Evolutionary conservation across 2,329 filamentous ascomycete species (phyloP).

Genomic region (Curvularia sp.): DNA sequence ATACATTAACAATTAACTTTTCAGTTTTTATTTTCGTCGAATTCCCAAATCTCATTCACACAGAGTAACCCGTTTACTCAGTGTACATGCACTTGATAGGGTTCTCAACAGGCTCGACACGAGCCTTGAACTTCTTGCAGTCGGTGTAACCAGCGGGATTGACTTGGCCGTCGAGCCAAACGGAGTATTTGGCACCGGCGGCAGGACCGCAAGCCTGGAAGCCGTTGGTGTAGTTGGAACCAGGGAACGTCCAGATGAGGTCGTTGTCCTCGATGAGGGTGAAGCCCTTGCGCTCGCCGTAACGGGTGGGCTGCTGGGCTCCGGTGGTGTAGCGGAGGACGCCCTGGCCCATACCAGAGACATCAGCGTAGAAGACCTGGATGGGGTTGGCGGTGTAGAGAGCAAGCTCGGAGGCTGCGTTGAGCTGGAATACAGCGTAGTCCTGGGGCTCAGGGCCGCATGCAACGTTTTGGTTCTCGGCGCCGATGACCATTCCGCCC

Average conservation of each 20-base stretch:
- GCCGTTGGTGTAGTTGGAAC: conserved; percentile 38
- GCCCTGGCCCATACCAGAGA: conserved; percentile 66
- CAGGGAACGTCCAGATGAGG: conserved; percentile 53
- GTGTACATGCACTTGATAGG: conserved; percentile 35
- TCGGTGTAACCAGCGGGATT: conserved; percentile 40
- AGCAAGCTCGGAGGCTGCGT: conserved; percentile 50
- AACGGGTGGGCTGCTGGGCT: conserved; percentile 48
- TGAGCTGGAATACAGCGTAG: conserved; percentile 60
- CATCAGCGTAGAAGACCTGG: conserved; percentile 63
- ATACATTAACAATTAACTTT: neutral
- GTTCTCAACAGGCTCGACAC: conserved; percentile 27
- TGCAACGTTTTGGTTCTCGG: conserved; percentile 54
- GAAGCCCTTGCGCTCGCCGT: conserved; percentile 59
- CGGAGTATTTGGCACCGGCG: conserved; percentile 49
- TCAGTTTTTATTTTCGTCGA: neutral
- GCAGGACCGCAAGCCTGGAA: conserved; percentile 63
- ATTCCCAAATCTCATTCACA: no score
- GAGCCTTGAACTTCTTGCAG: conserved; percentile 46
- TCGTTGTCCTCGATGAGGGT: conserved; percentile 52
- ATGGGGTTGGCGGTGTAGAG: conserved; percentile 56
- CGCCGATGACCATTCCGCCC: conserved; percentile 55
- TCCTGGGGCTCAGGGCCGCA: conserved; percentile 52
- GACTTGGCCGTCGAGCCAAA: conserved; percentile 32
- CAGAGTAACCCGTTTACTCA: neutral
- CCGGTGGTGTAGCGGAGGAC: conserved; percentile 61